Base-by-base conservation (phyloP, 2,329 filamentous ascomycete genomes). In the Fonsecaea nubica region DNA sequence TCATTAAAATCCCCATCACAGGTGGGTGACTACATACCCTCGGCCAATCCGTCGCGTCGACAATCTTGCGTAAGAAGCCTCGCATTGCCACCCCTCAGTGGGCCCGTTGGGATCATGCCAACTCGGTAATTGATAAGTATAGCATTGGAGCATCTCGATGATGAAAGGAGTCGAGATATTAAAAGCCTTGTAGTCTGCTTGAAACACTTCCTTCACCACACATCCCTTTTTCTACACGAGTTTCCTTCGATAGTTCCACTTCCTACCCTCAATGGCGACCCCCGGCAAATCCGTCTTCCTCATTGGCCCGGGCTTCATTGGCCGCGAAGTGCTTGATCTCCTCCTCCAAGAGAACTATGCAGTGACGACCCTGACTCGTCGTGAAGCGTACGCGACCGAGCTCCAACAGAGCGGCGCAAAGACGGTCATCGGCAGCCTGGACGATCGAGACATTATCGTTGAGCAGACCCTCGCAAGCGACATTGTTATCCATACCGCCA, bases 401-500 rank as follows among this genome's bases (percentile, higher is more conserved):
- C 58, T 71, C 13, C 62, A 69, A 58, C 54, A 65, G 79, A 78
- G 75, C 1, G 81, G 80, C 2, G 76, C 75, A 8, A 74, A 76
- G n/a, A 68, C 76, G 9, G 75, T 83, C 12, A 68, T 77, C 42
- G 81, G 80, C n/a, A 76, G 77, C 45, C 71, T 84, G 4, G 74
- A 81, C 56, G 79, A 84, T 67, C 75, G 74, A 13, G 70, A 75
- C 1, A 68, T 80, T 15, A 81, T 83, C 70, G 74, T 74, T 5
- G 73, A 79, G 40, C 75, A 81, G 18, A 73, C 77, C 1, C 57
- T 74, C 2, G 66, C 76, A 25, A 76, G 76, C 67, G 82, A 85
- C 58, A 79, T 83, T 8, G 74, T 81, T 42, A 75, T 85, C 62
- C 82, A 85, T 72, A 83, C 80, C 7, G 83, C 83, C 12, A 83